phyloP scores from a whole-genome alignment of 1,284 basidiomycete genomes.

The Trametes pubescens region DNA sequence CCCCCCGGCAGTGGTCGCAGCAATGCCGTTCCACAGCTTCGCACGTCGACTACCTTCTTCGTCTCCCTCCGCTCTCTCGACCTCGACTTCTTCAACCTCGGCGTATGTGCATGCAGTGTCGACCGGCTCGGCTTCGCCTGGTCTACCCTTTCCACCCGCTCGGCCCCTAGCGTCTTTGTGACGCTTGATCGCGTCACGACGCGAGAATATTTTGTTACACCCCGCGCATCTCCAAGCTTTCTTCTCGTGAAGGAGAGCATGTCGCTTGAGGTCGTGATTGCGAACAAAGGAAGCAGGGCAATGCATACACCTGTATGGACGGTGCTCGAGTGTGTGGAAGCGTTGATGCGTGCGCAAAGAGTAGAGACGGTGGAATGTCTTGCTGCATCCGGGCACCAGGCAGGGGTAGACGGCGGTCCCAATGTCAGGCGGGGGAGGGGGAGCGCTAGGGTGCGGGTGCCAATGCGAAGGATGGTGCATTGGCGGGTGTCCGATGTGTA shows the following conservation, averaged over 20 bases:
- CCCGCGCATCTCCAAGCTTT: constrained; percentile 75
- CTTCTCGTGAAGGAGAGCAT: constrained; percentile 70
- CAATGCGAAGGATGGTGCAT: constrained; percentile 42
- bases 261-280: constrained; percentile 80
- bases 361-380: constrained; percentile 71
- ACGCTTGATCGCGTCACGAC: constrained; percentile 78
- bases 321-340: constrained; percentile 60
- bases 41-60: constrained; percentile 60
- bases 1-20: constrained; percentile 44
- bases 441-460: constrained; percentile 38
- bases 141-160: constrained; percentile 33
- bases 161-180: constrained; percentile 67
- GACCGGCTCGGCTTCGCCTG: constrained; percentile 52
- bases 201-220: constrained; percentile 75
- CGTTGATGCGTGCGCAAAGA: constrained; percentile 74
- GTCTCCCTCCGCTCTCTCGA: constrained; percentile 63
- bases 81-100: constrained; percentile 65
- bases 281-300: constrained; percentile 79
- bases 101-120: constrained; percentile 56
- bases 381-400: constrained; percentile 63
- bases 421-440: constrained; percentile 56
- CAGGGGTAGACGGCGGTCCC: constrained; percentile 82
- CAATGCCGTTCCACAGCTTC: constrained; percentile 68
- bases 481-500: constrained; percentile 63
- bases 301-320: constrained; percentile 65